Percentiles rank a stretch among this genome's conserved stretches.
These are phyloP conservation scores for Paracorniculantispora psalliotae DNA, from an alignment of 2,329 filamentous ascomycete species.

Conservation along the genomic window DNA sequence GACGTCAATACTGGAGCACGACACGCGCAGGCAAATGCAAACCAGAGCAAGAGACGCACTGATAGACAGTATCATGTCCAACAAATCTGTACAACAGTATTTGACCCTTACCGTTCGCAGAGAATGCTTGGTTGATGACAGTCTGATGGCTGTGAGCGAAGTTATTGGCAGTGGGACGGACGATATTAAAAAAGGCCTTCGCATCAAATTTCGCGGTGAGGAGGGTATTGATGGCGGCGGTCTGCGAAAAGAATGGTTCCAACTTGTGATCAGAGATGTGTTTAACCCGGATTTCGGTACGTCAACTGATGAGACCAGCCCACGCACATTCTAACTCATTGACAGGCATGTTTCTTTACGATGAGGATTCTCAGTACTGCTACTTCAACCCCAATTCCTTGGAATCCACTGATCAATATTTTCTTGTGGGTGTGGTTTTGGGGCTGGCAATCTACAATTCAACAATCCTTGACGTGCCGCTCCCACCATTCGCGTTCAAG, in stretches of 20 bases:
- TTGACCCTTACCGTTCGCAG: slow-evolving; percentile 72
- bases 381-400: slow-evolving; percentile 92
- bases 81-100: slow-evolving; percentile 69
- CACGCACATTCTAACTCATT: slow-evolving; percentile 12
- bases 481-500: slow-evolving; percentile 85
- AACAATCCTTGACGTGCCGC: slow-evolving; percentile 81
- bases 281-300: slow-evolving; percentile 86
- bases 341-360: slow-evolving; percentile 83
- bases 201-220: slow-evolving; percentile 81
- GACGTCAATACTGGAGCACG: slow-evolving; percentile 83
- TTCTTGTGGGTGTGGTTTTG: slow-evolving; percentile 80
- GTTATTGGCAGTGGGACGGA: slow-evolving; percentile 75
- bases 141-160: slow-evolving; percentile 76
- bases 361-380: slow-evolving; percentile 84
- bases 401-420: slow-evolving; percentile 88
- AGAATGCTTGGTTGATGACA: slow-evolving; percentile 85
- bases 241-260: slow-evolving; percentile 89
- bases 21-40: slow-evolving; percentile 85
- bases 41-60: slow-evolving; percentile 84
- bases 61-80: slow-evolving; percentile 79
- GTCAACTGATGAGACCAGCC: slow-evolving; percentile 23
- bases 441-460: slow-evolving; percentile 93
- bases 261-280: slow-evolving; percentile 80
- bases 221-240: slow-evolving; percentile 90
- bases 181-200: slow-evolving; percentile 84